Percentiles rank a stretch among this genome's conserved stretches.
These are phyloP conservation scores for Pseudogymnoascus sp. DNA, from an alignment of 2,329 filamentous ascomycete species.

Conservation along the genomic window DNA sequence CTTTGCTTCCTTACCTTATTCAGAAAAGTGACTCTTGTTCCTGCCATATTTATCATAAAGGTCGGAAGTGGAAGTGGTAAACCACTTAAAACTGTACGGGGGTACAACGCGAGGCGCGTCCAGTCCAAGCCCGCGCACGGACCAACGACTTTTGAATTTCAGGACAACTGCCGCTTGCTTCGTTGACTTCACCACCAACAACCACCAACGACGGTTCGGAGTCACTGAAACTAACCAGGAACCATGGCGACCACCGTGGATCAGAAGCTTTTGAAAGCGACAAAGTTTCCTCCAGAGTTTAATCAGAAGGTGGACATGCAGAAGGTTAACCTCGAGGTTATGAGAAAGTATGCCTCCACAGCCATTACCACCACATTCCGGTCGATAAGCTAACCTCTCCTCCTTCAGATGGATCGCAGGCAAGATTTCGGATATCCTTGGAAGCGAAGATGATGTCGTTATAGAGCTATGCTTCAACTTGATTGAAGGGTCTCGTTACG, in stretches of 20 bases:
- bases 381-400: conserved; percentile 14
- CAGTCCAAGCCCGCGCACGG: not conserved
- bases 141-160: conserved; percentile 1
- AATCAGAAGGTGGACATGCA: conserved; percentile 93
- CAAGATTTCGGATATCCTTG: conserved; percentile 77
- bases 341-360: conserved; percentile 70
- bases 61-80: not conserved
- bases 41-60: conserved; percentile 1
- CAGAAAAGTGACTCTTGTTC: not conserved
- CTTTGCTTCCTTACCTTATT: not conserved
- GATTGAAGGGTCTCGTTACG: conserved; percentile 66
- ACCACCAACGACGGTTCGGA: conserved; percentile 5
- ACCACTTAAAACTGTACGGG: not conserved
- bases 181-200: not conserved
- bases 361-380: conserved; percentile 14
- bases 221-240: conserved; percentile 9
- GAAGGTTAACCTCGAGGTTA: conserved; percentile 94
- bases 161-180: not conserved
- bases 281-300: conserved; percentile 91
- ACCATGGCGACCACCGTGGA: conserved; percentile 78
- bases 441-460: conserved; percentile 92
- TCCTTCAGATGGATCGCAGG: conserved; percentile 76
- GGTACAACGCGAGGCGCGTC: not conserved
- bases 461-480: conserved; percentile 71
- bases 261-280: conserved; percentile 79